phyloP scores from a whole-genome alignment of 768 basidiomycete genomes.

The Suillus placidus region DNA sequence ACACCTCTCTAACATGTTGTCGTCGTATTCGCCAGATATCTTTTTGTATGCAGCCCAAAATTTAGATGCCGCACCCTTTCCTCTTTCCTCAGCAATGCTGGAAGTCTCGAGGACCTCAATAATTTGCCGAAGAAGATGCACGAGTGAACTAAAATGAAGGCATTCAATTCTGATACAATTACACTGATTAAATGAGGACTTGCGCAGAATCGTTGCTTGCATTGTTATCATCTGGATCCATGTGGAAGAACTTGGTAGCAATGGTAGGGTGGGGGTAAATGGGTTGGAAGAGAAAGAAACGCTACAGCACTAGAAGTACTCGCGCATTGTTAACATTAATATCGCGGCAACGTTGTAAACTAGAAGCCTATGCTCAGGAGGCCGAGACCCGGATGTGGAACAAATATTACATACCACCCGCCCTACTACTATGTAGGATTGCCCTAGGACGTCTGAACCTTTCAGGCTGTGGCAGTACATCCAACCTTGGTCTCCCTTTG shows the following conservation, averaged over 20 bases:
- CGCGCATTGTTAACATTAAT: too few relatives aligned
- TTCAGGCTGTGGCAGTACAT: too few relatives aligned
- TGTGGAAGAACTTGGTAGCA: neutral
- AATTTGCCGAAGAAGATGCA: neutral
- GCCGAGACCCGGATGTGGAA: too few relatives aligned
- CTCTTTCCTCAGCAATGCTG: neutral
- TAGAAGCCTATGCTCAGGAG: too few relatives aligned
- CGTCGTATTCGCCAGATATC: neutral
- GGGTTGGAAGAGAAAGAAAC: neutral
- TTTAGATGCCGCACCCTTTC: neutral
- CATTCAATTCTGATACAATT: neutral
- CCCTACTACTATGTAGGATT: too few relatives aligned
- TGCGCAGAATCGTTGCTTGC: neutral
- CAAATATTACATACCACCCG: too few relatives aligned
- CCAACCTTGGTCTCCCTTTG: too few relatives aligned
- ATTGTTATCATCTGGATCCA: neutral
- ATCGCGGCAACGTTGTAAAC: too few relatives aligned
- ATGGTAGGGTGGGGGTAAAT: neutral
- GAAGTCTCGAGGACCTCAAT: neutral
- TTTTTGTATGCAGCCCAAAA: constrained; percentile 8
- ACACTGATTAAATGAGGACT: neutral
- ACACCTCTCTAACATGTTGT: neutral
- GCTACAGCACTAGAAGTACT: neutral
- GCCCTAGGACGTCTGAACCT: too few relatives aligned
- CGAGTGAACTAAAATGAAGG: neutral